Base-by-base conservation (phyloP, 83 land plant species). In the Isoetes engelmannii region DNA sequence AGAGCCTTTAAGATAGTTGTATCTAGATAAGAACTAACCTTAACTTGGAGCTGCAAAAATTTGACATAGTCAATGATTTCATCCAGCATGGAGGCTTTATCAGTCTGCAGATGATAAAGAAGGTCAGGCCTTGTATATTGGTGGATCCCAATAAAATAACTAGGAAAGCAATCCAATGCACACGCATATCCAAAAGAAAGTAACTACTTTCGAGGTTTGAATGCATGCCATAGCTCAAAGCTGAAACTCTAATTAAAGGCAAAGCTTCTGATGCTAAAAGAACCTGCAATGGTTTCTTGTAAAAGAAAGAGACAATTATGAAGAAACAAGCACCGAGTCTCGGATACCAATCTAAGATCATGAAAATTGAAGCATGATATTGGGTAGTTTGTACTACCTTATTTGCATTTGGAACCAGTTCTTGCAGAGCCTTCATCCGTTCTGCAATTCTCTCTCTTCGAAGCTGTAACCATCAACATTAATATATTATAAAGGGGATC, bases 21-120 rank as follows among this genome's bases (percentile, higher is more conserved):
- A 58, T 37, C 18, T 7, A 57, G 41, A 41, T 48, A 51, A 19
- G 47, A 47, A 3, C 63, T 41, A 41, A 90, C 94, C 85, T 89
- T 89, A 77, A 89, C 94, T 89, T 89, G 94, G 57, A 89, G 86
- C 73, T 89, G 94, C 61, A 89, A 79, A 72, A 89, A 89, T 66
- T 86, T 89, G 48, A 89, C 90, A 65, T 89, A 89, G 70, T 89
- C 93, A 63, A 89, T 84, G 79, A 89, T 89, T 77, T 89, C 89
- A 67, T 89, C 94, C 65, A 89, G 82, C 94, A 89, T 89, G 6
- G 90, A 87, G 17, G 94, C 94, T 75, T 86, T 89, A 78, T 89
- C 95, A 60, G 95, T 86, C 95, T 89, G 84, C 71, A 74, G 10
- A 59, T 59, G 28, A 59, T 37, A 19, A 18, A 51, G 62, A 59